Evolutionary conservation across 2,329 filamentous ascomycete genomes (phyloP).

Genomic region (Alternaria gaisen): DNA sequence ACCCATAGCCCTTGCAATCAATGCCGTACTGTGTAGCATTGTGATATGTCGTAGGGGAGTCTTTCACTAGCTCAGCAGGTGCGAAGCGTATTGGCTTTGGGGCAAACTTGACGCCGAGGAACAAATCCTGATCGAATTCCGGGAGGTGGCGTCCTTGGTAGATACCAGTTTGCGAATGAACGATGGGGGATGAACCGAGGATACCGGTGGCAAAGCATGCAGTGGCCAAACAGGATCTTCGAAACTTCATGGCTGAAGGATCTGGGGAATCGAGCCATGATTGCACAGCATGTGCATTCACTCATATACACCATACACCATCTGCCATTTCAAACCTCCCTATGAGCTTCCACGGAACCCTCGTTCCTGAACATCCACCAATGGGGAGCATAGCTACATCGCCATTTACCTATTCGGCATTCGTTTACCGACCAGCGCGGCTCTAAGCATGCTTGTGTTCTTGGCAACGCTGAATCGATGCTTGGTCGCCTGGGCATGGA

Average conservation of each 20-base stretch:
- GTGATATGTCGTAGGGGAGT: conserved; percentile 23
- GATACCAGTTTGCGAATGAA: conserved; percentile 35
- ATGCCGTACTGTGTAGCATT: conserved; percentile 38
- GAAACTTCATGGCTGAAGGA: conserved; percentile 10
- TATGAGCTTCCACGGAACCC: neutral
- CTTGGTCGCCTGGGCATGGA: neutral
- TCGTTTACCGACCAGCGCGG: neutral
- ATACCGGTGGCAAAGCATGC: neutral
- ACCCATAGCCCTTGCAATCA: conserved; percentile 40
- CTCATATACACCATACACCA: conserved; percentile 3
- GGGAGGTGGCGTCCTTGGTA: conserved; percentile 40
- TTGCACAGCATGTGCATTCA: neutral
- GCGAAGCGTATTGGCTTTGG: conserved; percentile 38
- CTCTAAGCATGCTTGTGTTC: neutral
- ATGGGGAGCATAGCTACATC: neutral
- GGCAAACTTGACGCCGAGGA: conserved; percentile 43
- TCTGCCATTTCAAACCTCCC: neutral
- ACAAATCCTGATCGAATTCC: conserved; percentile 42
- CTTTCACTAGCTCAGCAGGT: conserved; percentile 26
- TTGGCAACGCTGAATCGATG: neutral
- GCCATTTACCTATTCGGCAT: neutral
- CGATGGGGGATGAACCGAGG: conserved; percentile 17
- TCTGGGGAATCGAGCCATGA: neutral
- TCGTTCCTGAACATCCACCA: conserved; percentile 4
- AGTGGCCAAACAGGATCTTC: neutral